Evolutionary conservation across 371 early-diverging fungal species (phyloP), one percentile per base, ranked within the genome.

Genomic region (Actinomucor elegans): DNA sequence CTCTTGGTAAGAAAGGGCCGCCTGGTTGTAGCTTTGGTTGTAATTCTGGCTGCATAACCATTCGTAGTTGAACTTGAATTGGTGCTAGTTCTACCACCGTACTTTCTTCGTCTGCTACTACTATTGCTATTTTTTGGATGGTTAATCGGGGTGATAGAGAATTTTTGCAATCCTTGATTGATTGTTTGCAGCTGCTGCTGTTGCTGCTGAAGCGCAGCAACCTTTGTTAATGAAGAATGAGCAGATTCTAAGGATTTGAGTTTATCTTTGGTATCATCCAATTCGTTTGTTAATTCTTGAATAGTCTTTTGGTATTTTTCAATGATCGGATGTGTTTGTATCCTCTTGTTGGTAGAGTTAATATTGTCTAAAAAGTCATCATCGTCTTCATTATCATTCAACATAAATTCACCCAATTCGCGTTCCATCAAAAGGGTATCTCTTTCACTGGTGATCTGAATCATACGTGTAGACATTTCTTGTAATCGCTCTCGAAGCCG

Each of bases 351-450:
- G 4, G 42, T 42, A 2, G 41, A 27, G 7, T 48, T 55, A 11
- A 54, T 37, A 23, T 43, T 49, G 26, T 56, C 60, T 24, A 57
- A 58, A 20, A 63, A 46, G 10, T 40, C 20, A 46, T 49, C 52
- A 21, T 44, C 47, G 9, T 51, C 52, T 6, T 27, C 4, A n/a
- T 49, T 40, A 12, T 54, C 57, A 15, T 45, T 45, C 34, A 62
- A 50, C 64, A 68, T 53, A 24, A 73, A 65, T 44, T 71, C 63
- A 23, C 66, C 67, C 33, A 73, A 55, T 36, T 78, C 81, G 27
- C 78, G 76, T 44, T 85, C 83, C 45, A 83, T 72, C 38, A 83
- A 44, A 1, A 85, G 68, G 0, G 82, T 81, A 31, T 87, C 85
- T 37, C 84, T 70, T 57, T 87, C 83, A 17, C 77, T 79, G 10